Evolutionary conservation across 345 rosid genomes (phyloP), one percentile per base, ranked within the genome.

Genomic region (Turnera subulata): DNA sequence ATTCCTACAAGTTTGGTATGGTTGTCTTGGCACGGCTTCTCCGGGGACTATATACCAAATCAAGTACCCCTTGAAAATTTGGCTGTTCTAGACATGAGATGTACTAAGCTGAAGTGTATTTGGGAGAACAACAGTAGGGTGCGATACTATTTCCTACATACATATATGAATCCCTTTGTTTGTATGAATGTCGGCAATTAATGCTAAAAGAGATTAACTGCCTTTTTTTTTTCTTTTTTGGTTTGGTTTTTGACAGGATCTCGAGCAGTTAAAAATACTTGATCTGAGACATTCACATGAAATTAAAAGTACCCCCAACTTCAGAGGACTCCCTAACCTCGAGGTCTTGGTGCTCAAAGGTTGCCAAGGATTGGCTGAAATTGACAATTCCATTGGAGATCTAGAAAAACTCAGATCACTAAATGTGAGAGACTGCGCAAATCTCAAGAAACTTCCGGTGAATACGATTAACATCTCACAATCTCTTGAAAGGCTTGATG

Each of bases 291-390:
- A 50, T 58, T 68, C 67, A 2, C 62, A 47, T 23, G 35, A 17
- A 11, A 61, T 68, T 23, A 39, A 49, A 9, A 40, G 26, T 21
- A 62, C 61, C 22, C 62, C 67, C 2, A 42, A 55, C 46, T 68
- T 61, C 44, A 12, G 23, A 39, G 50, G 58, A 33, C 64, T 68
- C 0, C 73, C 47, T 7, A 29, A 22, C 19, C 63, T 68, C 21
- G 61, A 68, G 50, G 62, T 29, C 62, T 16, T 68, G 52, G 46
- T 62, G 23, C 73, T 68, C 16, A 49, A 56, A 56, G 73, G 61
- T 20, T 68, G 73, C n/a, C 15, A 14, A 12, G 42, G 23, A 14
- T 55, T 68, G 25, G 46, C 13, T 24, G 67, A 55, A 22, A 50
- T 68, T 21, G 51, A 68, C 22, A 32, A 62, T 37, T 68, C 73